phyloP scores from a whole-genome alignment of 2,329 filamentous ascomycete genomes.

The Ophiostoma novo-ulmi region DNA sequence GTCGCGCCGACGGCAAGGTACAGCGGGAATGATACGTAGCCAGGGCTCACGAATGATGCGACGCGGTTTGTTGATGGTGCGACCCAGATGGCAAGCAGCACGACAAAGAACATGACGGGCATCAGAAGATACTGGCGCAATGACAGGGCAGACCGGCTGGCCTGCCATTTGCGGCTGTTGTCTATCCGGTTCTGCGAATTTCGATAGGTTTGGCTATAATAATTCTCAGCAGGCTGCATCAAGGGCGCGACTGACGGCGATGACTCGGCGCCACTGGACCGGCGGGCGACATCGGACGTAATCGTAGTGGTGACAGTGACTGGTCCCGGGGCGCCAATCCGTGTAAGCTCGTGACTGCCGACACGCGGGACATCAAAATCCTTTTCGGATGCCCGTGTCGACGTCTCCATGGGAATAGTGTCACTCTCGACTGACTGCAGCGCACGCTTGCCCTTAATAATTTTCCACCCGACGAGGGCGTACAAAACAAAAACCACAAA shows the following conservation, averaged over 20 bases:
- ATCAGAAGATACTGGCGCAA: conserved; percentile 39
- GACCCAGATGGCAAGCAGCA: conserved; percentile 36
- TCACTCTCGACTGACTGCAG: conserved; percentile 33
- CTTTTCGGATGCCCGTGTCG: conserved; percentile 10
- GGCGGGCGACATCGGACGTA: background rate
- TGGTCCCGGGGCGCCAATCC: background rate
- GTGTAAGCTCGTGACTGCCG: background rate
- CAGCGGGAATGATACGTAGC: conserved; percentile 32
- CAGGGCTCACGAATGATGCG: conserved; percentile 32
- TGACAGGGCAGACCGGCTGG: conserved; percentile 33
- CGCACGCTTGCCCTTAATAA: conserved; percentile 33
- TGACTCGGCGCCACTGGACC: conserved; percentile 9
- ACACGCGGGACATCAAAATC: conserved; percentile 12
- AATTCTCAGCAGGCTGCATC: background rate
- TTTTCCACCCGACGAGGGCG: conserved; percentile 38
- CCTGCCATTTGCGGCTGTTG: conserved; percentile 19
- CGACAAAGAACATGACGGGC: conserved; percentile 37
- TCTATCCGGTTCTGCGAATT: background rate
- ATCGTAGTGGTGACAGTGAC: background rate
- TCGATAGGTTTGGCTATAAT: background rate
- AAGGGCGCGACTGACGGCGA: conserved; percentile 18
- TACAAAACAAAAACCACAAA: conserved; percentile 39
- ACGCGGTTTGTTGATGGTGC: conserved; percentile 37
- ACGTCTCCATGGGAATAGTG: conserved; percentile 30
- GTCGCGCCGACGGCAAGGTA: conserved; percentile 34